Evolutionary conservation across 169 alveolate species (phyloP).

Genomic region (Plasmodium relictum): DNA sequence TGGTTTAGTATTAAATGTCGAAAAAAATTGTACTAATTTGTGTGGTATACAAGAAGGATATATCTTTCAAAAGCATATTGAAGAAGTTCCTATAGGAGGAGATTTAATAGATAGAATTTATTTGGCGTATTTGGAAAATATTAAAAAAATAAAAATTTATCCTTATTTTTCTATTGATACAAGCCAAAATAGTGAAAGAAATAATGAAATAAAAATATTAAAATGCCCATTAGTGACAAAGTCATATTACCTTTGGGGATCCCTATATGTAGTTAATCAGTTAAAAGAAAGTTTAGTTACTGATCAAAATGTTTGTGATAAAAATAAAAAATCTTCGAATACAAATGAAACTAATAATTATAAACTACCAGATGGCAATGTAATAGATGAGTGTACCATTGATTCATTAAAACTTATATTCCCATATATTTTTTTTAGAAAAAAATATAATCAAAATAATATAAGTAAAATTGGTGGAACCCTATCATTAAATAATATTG

Average conservation of each 20-base stretch:
- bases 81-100: constrained; percentile 86
- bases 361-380: constrained; percentile 84
- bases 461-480: constrained; percentile 26
- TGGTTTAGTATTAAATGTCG: constrained; percentile 84
- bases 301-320: constrained; percentile 39
- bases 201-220: constrained; percentile 47
- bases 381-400: constrained; percentile 72
- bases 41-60: constrained; percentile 84
- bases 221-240: constrained; percentile 81
- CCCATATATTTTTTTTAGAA: constrained; percentile 63
- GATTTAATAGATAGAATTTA: constrained; percentile 81
- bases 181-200: constrained; percentile 37
- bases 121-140: constrained; percentile 73
- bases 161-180: constrained; percentile 75
- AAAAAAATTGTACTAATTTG: constrained; percentile 83
- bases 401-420: constrained; percentile 78
- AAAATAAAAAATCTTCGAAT: constrained; percentile 28
- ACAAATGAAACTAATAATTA: constrained; percentile 36
- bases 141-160: constrained; percentile 75
- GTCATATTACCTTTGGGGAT: constrained; percentile 82
- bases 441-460: constrained; percentile 70
- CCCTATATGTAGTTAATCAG: constrained; percentile 81
- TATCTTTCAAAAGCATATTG: constrained; percentile 80
- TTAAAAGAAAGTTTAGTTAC: constrained; percentile 80
- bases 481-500: constrained; percentile 33